These are phyloP conservation scores for Microcos paniculata DNA, from an alignment of 345 rosid genomes.

Conservation along the genomic window DNA sequence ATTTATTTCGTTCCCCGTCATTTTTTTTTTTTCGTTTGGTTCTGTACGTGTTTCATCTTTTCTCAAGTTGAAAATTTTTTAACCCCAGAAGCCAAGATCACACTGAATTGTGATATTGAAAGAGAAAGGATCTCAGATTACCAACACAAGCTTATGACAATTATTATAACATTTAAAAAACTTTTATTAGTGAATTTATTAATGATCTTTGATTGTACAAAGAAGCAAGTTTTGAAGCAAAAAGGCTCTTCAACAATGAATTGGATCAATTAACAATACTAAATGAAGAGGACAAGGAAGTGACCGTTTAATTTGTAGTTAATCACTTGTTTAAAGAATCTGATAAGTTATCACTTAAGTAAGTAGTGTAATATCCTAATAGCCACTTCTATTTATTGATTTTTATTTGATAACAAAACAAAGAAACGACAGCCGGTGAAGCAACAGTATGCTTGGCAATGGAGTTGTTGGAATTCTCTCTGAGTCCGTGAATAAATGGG, in stretches of 20 bases:
- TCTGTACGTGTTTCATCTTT: not conserved
- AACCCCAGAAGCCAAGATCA: not conserved
- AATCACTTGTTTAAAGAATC: not conserved
- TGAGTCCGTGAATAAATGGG: conserved; percentile 87
- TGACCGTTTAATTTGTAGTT: not conserved
- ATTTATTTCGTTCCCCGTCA: not conserved
- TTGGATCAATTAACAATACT: not conserved
- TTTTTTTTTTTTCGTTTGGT: not conserved
- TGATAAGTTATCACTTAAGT: not conserved
- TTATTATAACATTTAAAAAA: not conserved
- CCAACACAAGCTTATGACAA: not conserved
- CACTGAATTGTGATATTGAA: not conserved
- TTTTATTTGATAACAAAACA: not conserved
- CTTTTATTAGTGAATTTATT: not conserved
- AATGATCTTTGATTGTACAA: not conserved
- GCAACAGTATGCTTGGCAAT: conserved; percentile 64
- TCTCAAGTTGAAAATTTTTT: not conserved
- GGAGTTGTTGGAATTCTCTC: conserved; percentile 86
- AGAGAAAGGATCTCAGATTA: not conserved
- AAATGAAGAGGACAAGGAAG: not conserved
- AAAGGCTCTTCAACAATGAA: not conserved
- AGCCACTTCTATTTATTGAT: not conserved
- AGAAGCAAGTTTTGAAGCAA: not conserved
- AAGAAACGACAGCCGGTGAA: conserved; percentile 12
- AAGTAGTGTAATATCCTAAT: not conserved